phyloP scores from a whole-genome alignment of 2,329 filamentous ascomycete species.

The Gremmenia infestans region DNA sequence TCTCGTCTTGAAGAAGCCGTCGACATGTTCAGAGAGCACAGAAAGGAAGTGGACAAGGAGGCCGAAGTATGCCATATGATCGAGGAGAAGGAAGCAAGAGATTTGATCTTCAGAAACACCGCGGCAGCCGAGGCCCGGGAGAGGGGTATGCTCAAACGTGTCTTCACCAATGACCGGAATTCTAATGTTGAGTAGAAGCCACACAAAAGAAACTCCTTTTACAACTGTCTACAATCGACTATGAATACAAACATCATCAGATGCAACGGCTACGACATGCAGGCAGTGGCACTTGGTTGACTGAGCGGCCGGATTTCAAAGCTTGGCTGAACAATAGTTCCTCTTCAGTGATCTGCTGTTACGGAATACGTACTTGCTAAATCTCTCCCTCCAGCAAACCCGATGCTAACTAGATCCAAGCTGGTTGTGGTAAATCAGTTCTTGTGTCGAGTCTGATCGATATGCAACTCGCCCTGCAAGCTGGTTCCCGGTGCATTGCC shows the following conservation, averaged over 20 bases:
- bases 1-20: constrained; percentile 9
- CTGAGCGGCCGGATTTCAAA: background rate
- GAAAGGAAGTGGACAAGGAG: constrained; percentile 3
- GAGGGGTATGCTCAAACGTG: background rate
- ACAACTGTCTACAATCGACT: background rate
- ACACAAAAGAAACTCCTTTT: background rate
- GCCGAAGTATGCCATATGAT: constrained; percentile 8
- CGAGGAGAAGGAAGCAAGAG: constrained; percentile 6
- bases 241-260: constrained; percentile 3
- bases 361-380: constrained; percentile 2
- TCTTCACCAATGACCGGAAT: background rate
- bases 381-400: background rate
- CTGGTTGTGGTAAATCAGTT: constrained; percentile 9
- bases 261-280: constrained; percentile 2
- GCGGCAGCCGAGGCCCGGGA: constrained; percentile 1
- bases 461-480: background rate
- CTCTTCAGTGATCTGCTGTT: constrained; percentile 1
- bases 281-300: constrained; percentile 4
- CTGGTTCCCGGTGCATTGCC: background rate
- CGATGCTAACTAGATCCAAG: background rate
- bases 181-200: background rate
- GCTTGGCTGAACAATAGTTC: background rate
- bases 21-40: constrained; percentile 4
- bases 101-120: constrained; percentile 2
- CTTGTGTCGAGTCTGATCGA: constrained; percentile 6